Percentiles rank a stretch among this genome's conserved stretches.
phyloP scores from a whole-genome alignment of 2,329 filamentous ascomycete species.

The Colletotrichum endophyticum region DNA sequence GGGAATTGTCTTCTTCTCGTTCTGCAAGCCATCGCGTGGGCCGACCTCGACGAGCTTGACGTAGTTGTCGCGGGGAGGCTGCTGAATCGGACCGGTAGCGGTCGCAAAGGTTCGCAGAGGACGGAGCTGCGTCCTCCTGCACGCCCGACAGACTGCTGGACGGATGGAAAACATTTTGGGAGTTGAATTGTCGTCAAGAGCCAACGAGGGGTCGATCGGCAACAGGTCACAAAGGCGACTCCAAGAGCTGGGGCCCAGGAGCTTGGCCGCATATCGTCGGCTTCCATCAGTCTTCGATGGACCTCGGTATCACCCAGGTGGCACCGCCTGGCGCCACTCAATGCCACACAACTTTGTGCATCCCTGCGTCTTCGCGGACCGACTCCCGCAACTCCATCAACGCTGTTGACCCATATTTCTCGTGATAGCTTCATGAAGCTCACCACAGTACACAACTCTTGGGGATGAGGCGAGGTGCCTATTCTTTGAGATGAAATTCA shows the following conservation, averaged over 20 bases:
- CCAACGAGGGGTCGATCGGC: conserved; percentile 1
- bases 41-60: conserved; percentile 81
- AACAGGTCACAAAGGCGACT: neutral
- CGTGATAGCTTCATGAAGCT: neutral
- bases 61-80: conserved; percentile 40
- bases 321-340: neutral
- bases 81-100: conserved; percentile 30
- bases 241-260: neutral
- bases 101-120: conserved; percentile 44
- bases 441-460: neutral
- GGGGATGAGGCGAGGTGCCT: neutral
- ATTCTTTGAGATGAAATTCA: neutral
- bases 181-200: neutral
- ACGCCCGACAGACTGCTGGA: conserved; percentile 42
- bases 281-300: neutral
- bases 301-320: neutral
- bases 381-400: neutral
- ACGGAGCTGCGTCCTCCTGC: conserved; percentile 35
- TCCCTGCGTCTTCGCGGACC: no score
- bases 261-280: conserved; percentile 21
- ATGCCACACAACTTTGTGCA: neutral
- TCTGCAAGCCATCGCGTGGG: conserved; percentile 85
- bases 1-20: conserved; percentile 76
- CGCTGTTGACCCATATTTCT: neutral
- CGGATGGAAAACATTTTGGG: conserved; percentile 39